phyloP scores from a whole-genome alignment of 768 basidiomycete species.

The Piloderma croceum region DNA sequence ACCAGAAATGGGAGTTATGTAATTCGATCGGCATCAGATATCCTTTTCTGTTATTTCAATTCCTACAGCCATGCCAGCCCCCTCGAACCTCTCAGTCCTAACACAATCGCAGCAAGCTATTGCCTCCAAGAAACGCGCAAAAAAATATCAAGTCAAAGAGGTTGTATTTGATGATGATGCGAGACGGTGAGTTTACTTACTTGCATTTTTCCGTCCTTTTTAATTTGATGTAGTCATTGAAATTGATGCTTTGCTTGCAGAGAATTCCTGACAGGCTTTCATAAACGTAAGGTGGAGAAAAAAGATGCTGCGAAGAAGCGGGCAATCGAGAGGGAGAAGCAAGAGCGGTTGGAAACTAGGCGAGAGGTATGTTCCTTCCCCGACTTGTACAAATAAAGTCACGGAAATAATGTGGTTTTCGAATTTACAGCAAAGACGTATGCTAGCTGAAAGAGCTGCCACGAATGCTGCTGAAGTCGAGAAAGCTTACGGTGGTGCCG shows the following conservation, averaged over 20 bases:
- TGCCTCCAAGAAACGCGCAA: conserved; percentile 63
- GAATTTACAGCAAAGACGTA: conserved; percentile 74
- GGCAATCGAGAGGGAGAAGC: conserved; percentile 72
- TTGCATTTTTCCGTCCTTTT: conserved; percentile 5
- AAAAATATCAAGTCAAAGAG: conserved; percentile 65
- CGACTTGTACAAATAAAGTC: conserved; percentile 13
- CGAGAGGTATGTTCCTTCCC: conserved; percentile 55
- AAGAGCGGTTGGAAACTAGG: conserved; percentile 66
- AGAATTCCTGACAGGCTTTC: conserved; percentile 90
- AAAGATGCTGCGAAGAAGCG: conserved; percentile 69
- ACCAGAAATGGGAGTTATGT: too few relatives aligned
- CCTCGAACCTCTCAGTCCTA: conserved; percentile 48
- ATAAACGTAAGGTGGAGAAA: conserved; percentile 85
- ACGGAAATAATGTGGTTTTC: conserved; percentile 7
- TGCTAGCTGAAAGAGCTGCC: conserved; percentile 69
- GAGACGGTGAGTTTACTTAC: conserved; percentile 47
- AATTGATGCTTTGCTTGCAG: conserved; percentile 33
- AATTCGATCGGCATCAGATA: too few relatives aligned
- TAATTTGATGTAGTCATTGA: conserved; percentile 13
- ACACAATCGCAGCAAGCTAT: conserved; percentile 59
- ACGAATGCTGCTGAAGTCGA: conserved; percentile 78
- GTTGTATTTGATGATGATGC: conserved; percentile 85
- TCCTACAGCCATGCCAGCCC: too few relatives aligned
- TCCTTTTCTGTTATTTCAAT: conserved; percentile 18
- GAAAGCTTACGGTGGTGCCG: conserved; percentile 55